Percentiles rank a stretch among this genome's conserved stretches.
Evolutionary conservation across 2,329 filamentous ascomycete species (phyloP).

Genomic region (Aureobasidium sp.): DNA sequence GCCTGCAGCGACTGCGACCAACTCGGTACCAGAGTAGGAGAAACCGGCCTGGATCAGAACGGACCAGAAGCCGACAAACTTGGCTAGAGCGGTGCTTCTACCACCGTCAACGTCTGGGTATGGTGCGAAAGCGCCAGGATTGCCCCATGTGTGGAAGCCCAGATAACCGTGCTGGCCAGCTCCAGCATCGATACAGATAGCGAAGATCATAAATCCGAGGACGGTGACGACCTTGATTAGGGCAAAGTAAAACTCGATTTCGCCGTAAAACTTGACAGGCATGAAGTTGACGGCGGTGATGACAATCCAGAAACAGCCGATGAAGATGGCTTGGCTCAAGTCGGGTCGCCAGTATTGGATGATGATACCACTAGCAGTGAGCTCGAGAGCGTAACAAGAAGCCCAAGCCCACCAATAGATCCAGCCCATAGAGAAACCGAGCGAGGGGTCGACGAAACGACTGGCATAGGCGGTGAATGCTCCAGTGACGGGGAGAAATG

Average conservation of each 20-base stretch:
- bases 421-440: slow-evolving; percentile 45
- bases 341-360: slow-evolving; percentile 36
- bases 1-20: slow-evolving; percentile 47
- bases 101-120: slow-evolving; percentile 24
- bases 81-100: slow-evolving; percentile 23
- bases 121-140: slow-evolving; percentile 34
- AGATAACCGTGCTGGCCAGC: slow-evolving; percentile 50
- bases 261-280: slow-evolving; percentile 46
- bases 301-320: slow-evolving; percentile 29
- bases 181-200: slow-evolving; percentile 35
- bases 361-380: slow-evolving; percentile 33
- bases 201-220: slow-evolving; percentile 39
- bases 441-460: slow-evolving; percentile 38
- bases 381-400: slow-evolving; percentile 35
- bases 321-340: slow-evolving; percentile 36
- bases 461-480: slow-evolving; percentile 45
- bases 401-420: slow-evolving; percentile 38
- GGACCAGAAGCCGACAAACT: slow-evolving; percentile 44
- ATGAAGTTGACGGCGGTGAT: slow-evolving; percentile 44
- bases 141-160: slow-evolving; percentile 49
- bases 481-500: slow-evolving; percentile 54
- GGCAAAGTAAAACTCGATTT: slow-evolving; percentile 50
- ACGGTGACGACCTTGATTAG: slow-evolving; percentile 47
- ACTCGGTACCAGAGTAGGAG: slow-evolving; percentile 50
- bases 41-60: slow-evolving; percentile 54